Evolutionary conservation across 202 grass and related monocot species (phyloP).

Genomic region (Zizania palustris): DNA sequence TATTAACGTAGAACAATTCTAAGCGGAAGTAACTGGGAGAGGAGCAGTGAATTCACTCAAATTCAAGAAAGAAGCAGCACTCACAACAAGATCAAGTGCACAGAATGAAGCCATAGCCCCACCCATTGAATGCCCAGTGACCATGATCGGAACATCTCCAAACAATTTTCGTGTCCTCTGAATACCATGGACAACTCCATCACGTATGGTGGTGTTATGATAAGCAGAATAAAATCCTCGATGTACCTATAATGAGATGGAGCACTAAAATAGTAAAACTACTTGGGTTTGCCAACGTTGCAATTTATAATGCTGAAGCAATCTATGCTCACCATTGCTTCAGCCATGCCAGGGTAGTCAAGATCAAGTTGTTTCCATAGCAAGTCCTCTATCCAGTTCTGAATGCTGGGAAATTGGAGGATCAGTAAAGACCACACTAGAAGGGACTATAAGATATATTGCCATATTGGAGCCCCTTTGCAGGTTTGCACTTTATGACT

Average conservation of each 20-base stretch:
- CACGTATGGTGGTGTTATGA: conserved; percentile 83
- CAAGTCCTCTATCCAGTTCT: conserved; percentile 91
- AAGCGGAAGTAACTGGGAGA: background rate
- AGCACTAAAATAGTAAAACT: background rate
- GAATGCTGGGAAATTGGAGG: conserved; percentile 62
- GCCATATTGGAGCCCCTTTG: background rate
- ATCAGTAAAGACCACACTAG: background rate
- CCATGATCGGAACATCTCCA: conserved; percentile 77
- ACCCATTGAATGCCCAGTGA: conserved; percentile 96
- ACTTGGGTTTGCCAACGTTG: background rate
- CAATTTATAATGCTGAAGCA: conserved; percentile 16
- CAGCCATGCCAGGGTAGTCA: conserved; percentile 88
- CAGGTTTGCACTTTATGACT: background rate
- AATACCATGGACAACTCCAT: conserved; percentile 71
- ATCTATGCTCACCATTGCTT: conserved; percentile 73
- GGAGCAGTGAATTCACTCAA: background rate
- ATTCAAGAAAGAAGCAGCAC: conserved; percentile 39
- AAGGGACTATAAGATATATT: background rate
- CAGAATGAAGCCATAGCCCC: conserved; percentile 97
- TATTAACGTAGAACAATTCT: background rate
- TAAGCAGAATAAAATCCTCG: conserved; percentile 95
- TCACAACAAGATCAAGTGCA: conserved; percentile 94
- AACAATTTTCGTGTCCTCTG: conserved; percentile 59
- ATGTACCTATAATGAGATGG: conserved; percentile 63
- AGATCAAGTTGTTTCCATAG: conserved; percentile 98